Percentiles rank a stretch among this genome's conserved stretches.
Conservation (phyloP, 805 yeast genomes). For the Cyberlindnera lachancei region DNA sequence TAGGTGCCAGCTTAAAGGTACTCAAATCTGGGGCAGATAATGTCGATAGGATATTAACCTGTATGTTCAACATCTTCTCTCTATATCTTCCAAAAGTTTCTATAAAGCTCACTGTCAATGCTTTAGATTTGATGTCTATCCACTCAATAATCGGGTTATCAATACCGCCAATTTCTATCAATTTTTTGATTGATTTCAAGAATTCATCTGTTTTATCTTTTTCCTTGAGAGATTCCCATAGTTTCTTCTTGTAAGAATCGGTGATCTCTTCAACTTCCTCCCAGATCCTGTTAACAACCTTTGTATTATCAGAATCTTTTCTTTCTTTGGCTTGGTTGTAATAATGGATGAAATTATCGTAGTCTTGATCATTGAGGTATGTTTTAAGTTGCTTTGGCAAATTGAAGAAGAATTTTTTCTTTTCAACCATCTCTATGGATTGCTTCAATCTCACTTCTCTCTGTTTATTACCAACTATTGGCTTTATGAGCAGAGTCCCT, state of each 20-base stretch:
- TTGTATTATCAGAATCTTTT: conserved; percentile 22
- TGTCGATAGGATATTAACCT: conserved; percentile 33
- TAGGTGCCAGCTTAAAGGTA: conserved; percentile 18
- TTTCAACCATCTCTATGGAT: conserved; percentile 44
- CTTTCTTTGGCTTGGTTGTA: conserved; percentile 42
- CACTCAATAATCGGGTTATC: conserved; percentile 62
- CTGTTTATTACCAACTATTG: conserved; percentile 44
- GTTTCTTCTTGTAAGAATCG: conserved; percentile 42
- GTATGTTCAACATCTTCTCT: conserved; percentile 31
- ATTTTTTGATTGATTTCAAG: conserved; percentile 39
- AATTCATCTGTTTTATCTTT: conserved; percentile 22
- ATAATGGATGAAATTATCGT: conserved; percentile 48
- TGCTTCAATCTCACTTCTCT: conserved; percentile 41
- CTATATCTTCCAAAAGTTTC: conserved; percentile 35
- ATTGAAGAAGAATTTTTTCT: conserved; percentile 46
- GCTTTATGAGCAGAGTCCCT: conserved; percentile 49
- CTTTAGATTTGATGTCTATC: conserved; percentile 42
- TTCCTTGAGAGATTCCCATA: conserved; percentile 41
- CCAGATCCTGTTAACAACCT: conserved; percentile 48
- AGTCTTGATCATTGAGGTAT: conserved; percentile 43
- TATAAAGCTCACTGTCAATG: conserved; percentile 31
- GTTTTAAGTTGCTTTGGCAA: conserved; percentile 42
- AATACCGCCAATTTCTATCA: conserved; percentile 54
- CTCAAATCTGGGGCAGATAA: conserved; percentile 28
- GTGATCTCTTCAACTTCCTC: conserved; percentile 44